Conservation (phyloP, 257 asterid genomes). For the Capsicum rhomboideum region DNA sequence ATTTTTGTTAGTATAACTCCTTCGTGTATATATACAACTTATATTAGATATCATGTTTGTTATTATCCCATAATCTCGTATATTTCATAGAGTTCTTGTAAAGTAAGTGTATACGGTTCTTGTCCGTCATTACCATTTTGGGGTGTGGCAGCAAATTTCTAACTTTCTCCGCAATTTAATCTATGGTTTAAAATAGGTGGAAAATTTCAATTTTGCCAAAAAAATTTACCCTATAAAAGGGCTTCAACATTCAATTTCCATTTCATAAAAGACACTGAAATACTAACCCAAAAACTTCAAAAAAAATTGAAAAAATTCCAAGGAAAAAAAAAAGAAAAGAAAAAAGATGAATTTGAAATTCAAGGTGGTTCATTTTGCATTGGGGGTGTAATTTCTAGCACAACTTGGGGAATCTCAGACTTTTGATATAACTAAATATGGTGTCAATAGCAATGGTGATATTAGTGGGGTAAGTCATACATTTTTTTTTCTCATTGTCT, state of each 20-base stretch:
- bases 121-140: no score
- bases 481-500: not conserved
- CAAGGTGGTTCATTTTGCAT: not conserved
- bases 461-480: not conserved
- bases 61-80: no score
- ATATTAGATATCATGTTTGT: no score
- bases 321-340: not conserved
- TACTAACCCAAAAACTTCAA: not conserved
- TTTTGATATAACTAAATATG: slow-evolving; percentile 4
- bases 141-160: no score
- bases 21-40: no score
- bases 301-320: no score
- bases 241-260: not conserved
- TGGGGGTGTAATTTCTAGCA: not conserved
- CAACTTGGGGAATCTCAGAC: not conserved
- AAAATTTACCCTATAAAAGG: not conserved
- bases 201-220: not conserved
- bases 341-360: not conserved
- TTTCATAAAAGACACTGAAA: not conserved
- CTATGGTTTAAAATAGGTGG: not conserved
- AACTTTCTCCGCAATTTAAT: not conserved
- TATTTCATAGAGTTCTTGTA: no score
- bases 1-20: no score
- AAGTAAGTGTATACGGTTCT: no score
- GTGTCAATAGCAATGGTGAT: slow-evolving; percentile 2